Evolutionary conservation across 2,329 filamentous ascomycete genomes (phyloP).

Genomic region (Herpotrichia juniperi): DNA sequence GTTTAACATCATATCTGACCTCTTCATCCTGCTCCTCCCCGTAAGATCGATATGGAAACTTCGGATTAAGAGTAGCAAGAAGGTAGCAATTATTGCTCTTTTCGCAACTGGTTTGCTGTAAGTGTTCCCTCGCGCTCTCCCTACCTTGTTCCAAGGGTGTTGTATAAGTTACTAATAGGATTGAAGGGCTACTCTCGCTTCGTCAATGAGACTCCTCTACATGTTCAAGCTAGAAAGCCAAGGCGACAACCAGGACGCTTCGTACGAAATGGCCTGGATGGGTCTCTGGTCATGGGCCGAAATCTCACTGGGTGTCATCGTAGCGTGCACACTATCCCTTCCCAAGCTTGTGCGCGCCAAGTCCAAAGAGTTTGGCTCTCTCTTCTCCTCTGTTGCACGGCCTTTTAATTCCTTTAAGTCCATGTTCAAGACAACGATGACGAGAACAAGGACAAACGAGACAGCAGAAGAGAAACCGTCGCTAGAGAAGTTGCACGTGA

Average conservation of each 20-base stretch:
- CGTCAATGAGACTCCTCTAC: too few species aligned
- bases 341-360: slow-evolving; percentile 1
- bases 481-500: too few species aligned
- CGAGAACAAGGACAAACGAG: too few species aligned
- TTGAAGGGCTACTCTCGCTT: too few species aligned
- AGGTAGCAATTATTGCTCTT: slow-evolving; percentile 9
- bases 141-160: too few species aligned
- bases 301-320: slow-evolving; percentile 11
- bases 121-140: too few species aligned
- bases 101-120: slow-evolving; percentile 13
- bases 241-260: neutral
- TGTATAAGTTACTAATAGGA: too few species aligned
- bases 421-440: too few species aligned
- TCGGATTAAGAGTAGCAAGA: slow-evolving; percentile 8
- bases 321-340: slow-evolving; percentile 9
- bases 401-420: too few species aligned
- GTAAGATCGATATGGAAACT: slow-evolving; percentile 9
- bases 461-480: too few species aligned
- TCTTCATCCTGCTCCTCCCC: slow-evolving; percentile 12
- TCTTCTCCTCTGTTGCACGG: too few species aligned
- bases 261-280: slow-evolving; percentile 4
- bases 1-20: slow-evolving; percentile 13
- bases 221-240: too few species aligned
- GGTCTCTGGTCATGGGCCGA: slow-evolving; percentile 10
- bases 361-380: neutral